phyloP scores from a whole-genome alignment of 177 flowering plant genomes.

The Vitis hybrid region DNA sequence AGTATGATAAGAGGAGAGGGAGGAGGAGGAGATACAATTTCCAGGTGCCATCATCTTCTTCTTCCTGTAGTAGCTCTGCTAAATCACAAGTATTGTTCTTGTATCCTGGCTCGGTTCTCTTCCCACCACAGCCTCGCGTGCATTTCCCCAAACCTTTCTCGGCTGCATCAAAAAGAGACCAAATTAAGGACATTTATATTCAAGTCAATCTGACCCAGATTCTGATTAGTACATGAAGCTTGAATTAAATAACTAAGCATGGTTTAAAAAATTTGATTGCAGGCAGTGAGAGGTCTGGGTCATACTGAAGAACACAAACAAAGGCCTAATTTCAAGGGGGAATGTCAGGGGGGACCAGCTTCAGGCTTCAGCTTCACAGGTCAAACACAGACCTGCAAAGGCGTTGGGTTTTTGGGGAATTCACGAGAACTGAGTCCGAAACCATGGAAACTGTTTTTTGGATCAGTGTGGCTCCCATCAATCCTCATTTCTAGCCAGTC shows the following conservation, averaged over 20 bases:
- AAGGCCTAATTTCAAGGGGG: background rate
- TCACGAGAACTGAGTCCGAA: background rate
- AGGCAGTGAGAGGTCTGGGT: background rate
- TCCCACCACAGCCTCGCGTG: slow-evolving; percentile 76
- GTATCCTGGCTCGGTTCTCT: slow-evolving; percentile 60
- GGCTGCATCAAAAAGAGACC: slow-evolving; percentile 40
- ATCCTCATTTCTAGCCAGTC: too few species aligned
- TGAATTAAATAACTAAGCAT: background rate
- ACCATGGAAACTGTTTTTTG: background rate
- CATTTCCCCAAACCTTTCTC: slow-evolving; percentile 65
- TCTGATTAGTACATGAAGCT: background rate
- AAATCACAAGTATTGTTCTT: slow-evolving; percentile 58
- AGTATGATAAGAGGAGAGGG: too few species aligned
- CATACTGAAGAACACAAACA: background rate
- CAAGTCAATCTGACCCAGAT: background rate
- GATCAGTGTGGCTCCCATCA: too few species aligned
- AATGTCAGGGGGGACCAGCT: background rate
- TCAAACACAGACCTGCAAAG: background rate
- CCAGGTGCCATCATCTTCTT: background rate
- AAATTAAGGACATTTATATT: background rate
- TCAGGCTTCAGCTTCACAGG: background rate
- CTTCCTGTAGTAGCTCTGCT: background rate
- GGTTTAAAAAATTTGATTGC: background rate
- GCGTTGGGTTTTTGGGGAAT: too few species aligned
- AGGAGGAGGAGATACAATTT: too few species aligned